Evolutionary conservation across 164 flowering plant species (phyloP), one percentile per base, ranked within the genome.

Genomic region (Sedum album): DNA sequence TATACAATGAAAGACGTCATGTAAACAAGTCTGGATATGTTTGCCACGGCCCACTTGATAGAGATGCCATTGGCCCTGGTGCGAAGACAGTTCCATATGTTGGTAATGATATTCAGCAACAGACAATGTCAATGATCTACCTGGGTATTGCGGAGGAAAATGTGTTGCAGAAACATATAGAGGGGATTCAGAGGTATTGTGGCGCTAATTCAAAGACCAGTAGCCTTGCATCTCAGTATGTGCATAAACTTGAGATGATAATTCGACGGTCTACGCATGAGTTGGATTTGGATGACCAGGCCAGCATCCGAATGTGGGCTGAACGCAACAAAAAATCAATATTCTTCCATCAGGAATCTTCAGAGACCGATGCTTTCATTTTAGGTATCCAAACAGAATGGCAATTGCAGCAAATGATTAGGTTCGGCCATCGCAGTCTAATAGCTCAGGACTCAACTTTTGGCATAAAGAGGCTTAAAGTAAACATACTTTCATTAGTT

Each of bases 21-120:
- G 86, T 94, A 66, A 94, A 89, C 77, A 87, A 86, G 74, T 80
- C 91, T 70, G 98, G 98, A 53, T 82, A 80, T 81, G 79, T 90
- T 61, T 94, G 97, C 79, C 98, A 94, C 81, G 98, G 98, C 21
- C 96, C 97, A 11, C 89, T 89, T 66, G 98, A 94, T 65, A 77
- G 87, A 76, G 96, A 94, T 84, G 98, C 98, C 38, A 91, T 94
- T 69, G 96, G 98, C 49, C 96, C 98, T 61, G 90, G 97, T 63
- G 98, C 98, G 53, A 87, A 87, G 75, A 88, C 82, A 65, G 72
- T 91, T 65, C 96, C 96, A 4, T 91, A 94, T 69, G 79, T 91
- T n/a, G 85, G 96, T 66, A 82, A 78, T 76, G 92, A 91, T 74
- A 86, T 91, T 75, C 95, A 91, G 64, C 98, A 91, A 68, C 97